Base-by-base conservation (phyloP, 768 basidiomycete species). In the Rhizopogon roseolus region DNA sequence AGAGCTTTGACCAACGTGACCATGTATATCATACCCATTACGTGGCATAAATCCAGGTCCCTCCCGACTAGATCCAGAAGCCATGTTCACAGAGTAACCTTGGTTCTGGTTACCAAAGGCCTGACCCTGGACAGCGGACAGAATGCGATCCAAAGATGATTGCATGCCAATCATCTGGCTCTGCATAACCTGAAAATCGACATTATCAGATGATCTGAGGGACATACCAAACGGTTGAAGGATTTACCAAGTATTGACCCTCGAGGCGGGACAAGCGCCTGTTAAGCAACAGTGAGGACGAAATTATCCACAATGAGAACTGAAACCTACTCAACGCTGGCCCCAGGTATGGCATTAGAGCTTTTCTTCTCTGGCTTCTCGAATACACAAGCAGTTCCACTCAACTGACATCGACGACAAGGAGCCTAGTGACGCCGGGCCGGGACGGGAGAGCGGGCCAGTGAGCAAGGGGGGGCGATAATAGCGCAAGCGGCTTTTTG, bases 141-240 rank as follows among this genome's bases (percentile, higher is more conserved):
- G 72, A 64, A 93, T 93, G 49, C 91, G 81, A 70, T 93, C 91
- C 58, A 93, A 69, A 25, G 90, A 88, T 5, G 90, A 88, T 70
- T 93, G 92, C 86, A 93, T 90, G 62, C 91, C 91, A 61, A 93
- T 93, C 88, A 93, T 92, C 67, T 93, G 91, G 71, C 89, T 90
- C 68, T 93, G 90, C 82, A 93, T 89, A 60, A 91, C 86, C 90
- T 90, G 57, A 40, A 37, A 56, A 54, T 22, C 17, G 16, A 28
- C 29, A 41, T 40, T 19, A 49, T 41, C 42, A 57, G 51, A 43
- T 34, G n/a, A 19, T 10, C 27, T 49, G 13, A 38, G 32, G 6
- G 22, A 43, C 9, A 27, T 29, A 45, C 8, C 3, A 16, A 17
- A 44, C 13, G 28, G 54, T 42, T 29, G 19, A 68, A 40, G 25